phyloP scores from a whole-genome alignment of 441 rosid genomes.

The Capsella rubella region DNA sequence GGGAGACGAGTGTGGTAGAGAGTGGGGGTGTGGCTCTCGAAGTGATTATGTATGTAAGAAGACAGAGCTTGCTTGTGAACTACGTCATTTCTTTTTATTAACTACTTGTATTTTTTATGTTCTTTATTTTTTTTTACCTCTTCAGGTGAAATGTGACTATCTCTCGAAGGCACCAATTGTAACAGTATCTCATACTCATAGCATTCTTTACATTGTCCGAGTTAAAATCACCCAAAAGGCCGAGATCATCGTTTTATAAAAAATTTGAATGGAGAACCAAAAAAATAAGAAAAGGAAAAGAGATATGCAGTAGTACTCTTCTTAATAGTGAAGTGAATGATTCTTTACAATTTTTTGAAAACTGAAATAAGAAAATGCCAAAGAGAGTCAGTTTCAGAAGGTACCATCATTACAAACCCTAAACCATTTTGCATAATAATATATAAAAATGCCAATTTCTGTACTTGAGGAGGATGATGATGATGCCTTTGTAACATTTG shows the following conservation, averaged over 20 bases:
- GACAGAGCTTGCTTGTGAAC: constrained; percentile 39
- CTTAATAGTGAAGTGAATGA: constrained; percentile 20
- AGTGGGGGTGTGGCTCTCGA: constrained; percentile 28
- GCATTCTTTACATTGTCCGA: not conserved
- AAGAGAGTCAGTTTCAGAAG: constrained; percentile 39
- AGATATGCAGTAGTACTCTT: not conserved
- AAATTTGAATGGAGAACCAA: not conserved
- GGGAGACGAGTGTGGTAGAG: constrained; percentile 31
- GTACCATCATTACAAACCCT: constrained; percentile 41
- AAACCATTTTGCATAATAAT: not conserved
- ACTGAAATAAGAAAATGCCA: constrained; percentile 34
- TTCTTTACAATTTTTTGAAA: constrained; percentile 13
- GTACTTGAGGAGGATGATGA: constrained; percentile 27
- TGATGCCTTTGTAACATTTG: constrained; percentile 26
- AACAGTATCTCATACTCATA: not conserved
- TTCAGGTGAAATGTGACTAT: constrained; percentile 27
- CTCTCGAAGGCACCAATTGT: constrained; percentile 22
- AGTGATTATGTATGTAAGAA: constrained; percentile 34
- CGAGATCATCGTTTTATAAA: not conserved
- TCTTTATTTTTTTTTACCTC: not conserved
- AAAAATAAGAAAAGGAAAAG: too few species aligned
- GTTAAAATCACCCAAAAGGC: not conserved
- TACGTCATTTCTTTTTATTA: constrained; percentile 37
- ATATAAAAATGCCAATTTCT: constrained; percentile 35
- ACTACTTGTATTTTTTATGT: constrained; percentile 2